These are phyloP conservation scores for Phoenix roebelenii DNA, from an alignment of 176 grass and related monocot genomes.

Conservation along the genomic window DNA sequence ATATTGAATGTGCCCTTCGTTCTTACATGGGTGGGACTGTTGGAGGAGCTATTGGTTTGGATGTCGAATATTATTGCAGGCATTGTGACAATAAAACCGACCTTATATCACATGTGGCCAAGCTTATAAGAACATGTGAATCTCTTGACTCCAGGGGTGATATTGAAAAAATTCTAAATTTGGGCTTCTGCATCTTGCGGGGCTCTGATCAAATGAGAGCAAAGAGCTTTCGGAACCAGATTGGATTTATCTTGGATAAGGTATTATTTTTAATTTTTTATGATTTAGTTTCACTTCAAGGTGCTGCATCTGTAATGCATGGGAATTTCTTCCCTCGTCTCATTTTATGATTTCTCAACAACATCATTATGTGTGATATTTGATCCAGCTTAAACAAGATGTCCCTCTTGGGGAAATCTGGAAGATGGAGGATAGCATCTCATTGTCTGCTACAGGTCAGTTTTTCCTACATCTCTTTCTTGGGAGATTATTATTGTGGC, in stretches of 20 bases:
- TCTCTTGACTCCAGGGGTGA: conserved; percentile 49
- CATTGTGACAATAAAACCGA: conserved; percentile 87
- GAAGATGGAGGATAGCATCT: conserved; percentile 33
- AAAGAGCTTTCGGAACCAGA: conserved; percentile 43
- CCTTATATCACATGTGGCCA: conserved; percentile 51
- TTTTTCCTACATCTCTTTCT: background rate
- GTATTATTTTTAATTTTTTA: conserved; percentile 24
- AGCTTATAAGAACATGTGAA: conserved; percentile 45
- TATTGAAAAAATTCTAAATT: conserved; percentile 51
- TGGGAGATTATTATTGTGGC: too few species aligned
- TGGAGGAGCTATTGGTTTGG: conserved; percentile 62
- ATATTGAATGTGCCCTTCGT: conserved; percentile 76
- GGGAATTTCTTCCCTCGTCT: background rate
- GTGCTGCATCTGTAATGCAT: too few species aligned
- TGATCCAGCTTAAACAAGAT: conserved; percentile 56
- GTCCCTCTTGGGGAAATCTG: conserved; percentile 55
- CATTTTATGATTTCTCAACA: conserved; percentile 13
- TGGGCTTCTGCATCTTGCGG: conserved; percentile 59
- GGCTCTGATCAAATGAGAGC: conserved; percentile 41
- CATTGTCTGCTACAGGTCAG: conserved; percentile 7
- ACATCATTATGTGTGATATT: conserved; percentile 26
- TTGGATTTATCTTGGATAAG: conserved; percentile 49
- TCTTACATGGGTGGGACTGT: conserved; percentile 89
- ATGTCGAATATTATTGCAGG: conserved; percentile 85
- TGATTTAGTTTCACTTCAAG: too few species aligned